These are phyloP conservation scores for Leccinum imitatum DNA, from an alignment of 768 basidiomycete species.

Conservation along the genomic window DNA sequence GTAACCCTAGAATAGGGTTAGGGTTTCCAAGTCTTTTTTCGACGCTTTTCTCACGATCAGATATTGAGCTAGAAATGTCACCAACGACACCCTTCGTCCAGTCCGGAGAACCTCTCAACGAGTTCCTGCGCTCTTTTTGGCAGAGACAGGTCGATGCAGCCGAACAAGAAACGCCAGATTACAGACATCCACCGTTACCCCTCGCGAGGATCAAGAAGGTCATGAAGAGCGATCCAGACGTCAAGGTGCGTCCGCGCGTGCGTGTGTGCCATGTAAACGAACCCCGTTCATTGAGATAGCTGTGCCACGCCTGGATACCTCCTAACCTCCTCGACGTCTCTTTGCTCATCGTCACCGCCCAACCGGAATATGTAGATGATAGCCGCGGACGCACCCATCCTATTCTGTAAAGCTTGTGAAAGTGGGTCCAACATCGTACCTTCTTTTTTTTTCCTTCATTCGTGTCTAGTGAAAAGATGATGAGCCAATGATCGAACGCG, in stretches of 20 bases:
- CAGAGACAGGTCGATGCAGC: conserved; percentile 83
- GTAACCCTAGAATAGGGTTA: conserved; percentile 28
- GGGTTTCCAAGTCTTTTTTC: conserved; percentile 14
- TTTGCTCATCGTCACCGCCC: background rate
- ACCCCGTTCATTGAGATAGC: background rate
- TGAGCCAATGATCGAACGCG: background rate
- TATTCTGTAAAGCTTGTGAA: conserved; percentile 98
- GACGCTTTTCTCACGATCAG: conserved; percentile 21
- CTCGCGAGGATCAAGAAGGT: conserved; percentile 98
- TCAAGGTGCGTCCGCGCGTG: conserved; percentile 63
- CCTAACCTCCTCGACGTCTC: background rate
- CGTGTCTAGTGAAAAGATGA: background rate
- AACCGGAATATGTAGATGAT: conserved; percentile 71
- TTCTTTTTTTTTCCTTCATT: conserved; percentile 22
- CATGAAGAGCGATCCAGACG: conserved; percentile 97
- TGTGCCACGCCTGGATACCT: background rate
- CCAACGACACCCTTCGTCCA: conserved; percentile 66
- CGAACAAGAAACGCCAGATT: conserved; percentile 87
- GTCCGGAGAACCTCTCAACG: conserved; percentile 81
- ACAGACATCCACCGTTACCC: conserved; percentile 84
- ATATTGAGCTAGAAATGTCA: conserved; percentile 24
- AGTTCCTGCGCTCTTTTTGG: conserved; percentile 88
- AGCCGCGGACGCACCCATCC: conserved; percentile 93
- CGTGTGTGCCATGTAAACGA: background rate
- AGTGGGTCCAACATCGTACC: conserved; percentile 49